A percentile compares a stretch with the other conserved stretches of the same genome.
Evolutionary conservation across 2,329 filamentous ascomycete genomes (phyloP).

Genomic region (Teratosphaeriaceae sp.): DNA sequence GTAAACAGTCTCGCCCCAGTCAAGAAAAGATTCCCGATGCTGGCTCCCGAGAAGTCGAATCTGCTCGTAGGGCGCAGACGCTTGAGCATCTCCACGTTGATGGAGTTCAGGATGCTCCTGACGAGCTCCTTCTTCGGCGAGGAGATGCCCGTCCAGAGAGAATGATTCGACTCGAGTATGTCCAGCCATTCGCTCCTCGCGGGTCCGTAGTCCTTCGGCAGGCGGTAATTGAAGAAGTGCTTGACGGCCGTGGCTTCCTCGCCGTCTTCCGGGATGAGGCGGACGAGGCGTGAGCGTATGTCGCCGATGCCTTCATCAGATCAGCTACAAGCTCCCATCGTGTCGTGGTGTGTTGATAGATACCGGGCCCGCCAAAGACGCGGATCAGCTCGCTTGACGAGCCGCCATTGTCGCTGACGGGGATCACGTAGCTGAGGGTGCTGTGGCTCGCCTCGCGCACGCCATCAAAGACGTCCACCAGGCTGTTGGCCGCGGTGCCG

Average conservation of each 20-base stretch:
- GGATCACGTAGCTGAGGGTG: slow-evolving; percentile 76
- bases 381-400: slow-evolving; percentile 90
- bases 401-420: slow-evolving; percentile 93
- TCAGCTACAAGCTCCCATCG: not conserved
- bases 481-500: slow-evolving; percentile 86
- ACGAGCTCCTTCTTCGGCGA: slow-evolving; percentile 47
- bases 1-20: slow-evolving; percentile 80
- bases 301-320: slow-evolving; percentile 55
- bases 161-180: slow-evolving; percentile 76
- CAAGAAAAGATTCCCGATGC: slow-evolving; percentile 46
- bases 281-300: slow-evolving; percentile 66
- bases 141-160: slow-evolving; percentile 58
- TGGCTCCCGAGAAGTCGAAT: slow-evolving; percentile 45
- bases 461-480: slow-evolving; percentile 79
- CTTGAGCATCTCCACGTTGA: slow-evolving; percentile 46
- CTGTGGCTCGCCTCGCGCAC: slow-evolving; percentile 57
- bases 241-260: slow-evolving; percentile 68
- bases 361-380: slow-evolving; percentile 89
- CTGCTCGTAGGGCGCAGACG: slow-evolving; percentile 39
- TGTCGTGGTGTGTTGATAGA: slow-evolving; percentile 18
- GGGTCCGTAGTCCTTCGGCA: slow-evolving; percentile 53
- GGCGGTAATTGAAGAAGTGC: slow-evolving; percentile 77
- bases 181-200: slow-evolving; percentile 79
- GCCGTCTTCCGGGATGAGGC: slow-evolving; percentile 67
- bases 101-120: slow-evolving; percentile 43